Base-by-base conservation (phyloP, 768 basidiomycete genomes). In the Boletus rubescentipes region DNA sequence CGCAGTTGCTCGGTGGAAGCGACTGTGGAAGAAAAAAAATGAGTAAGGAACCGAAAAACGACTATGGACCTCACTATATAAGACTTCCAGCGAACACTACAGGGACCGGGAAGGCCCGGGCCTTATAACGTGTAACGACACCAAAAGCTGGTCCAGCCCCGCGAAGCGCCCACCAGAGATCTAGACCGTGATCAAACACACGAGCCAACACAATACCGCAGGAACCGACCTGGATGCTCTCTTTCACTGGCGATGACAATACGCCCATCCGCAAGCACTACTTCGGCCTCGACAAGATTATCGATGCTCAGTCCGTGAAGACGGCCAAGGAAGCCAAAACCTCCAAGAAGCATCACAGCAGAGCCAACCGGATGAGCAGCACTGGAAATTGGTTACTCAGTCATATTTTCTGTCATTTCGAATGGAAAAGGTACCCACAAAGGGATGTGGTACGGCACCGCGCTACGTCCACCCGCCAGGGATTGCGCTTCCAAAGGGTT, bases 81-180 rank as follows among this genome's bases (percentile, higher is more conserved):
- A 96, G 77, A 66, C 93, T 96, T 3, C 94, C 94, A 10, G 94
- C 91, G 62, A 92, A 95, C 4, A 94, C 92, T 8, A 91, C 85
- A 9, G 93, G 92, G 10, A 96, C 83, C 2, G 93, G 93, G 70
- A 80, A 95, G 20, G 93, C 94, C 65, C 82, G 87, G 8, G 87
- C 90, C 63, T 91, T 90, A 73, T 93, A 95, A n/a, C 93, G 83
- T 14, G 89, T 94, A 18, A 84, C 89, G 46, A 98, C 79, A 10
- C 93, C 93, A 34, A 96, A 79, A 9, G 85, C 80, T 0, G 93
- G 80, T 0, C 94, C 94, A 12, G 88, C 90, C 7, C 91, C 92
- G 48, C 91, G 83, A 41, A 93, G 69, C 10, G 85, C 92, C 91
- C 91, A 94, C 86, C 87, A 93, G 12, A 94, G 76, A 64, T 93